Base-by-base conservation (phyloP, 345 rosid genomes). In the Psidium guajava region DNA sequence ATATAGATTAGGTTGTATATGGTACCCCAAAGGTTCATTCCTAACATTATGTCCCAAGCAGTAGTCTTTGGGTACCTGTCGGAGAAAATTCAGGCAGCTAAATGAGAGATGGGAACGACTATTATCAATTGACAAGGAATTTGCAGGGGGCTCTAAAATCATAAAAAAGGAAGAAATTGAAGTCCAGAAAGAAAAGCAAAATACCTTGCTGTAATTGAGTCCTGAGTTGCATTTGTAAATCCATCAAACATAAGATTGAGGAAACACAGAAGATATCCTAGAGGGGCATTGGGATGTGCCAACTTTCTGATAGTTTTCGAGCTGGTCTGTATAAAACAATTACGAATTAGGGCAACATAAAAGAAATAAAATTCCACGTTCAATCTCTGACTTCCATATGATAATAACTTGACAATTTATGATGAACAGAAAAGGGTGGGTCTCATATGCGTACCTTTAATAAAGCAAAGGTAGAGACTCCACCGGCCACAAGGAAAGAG, bases 151-250 rank as follows among this genome's bases (percentile, higher is more conserved):
- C 75, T 22, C 20, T 22, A 50, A 36, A 27, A 4, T 74, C 57
- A 61, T 36, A 54, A 21, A 57, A 54, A 54, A 54, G 32, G 49
- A 42, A 25, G 56, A 28, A 55, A 56, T 4, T 51, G 32, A 73
- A 87, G 55, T 50, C 24, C 58, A n/a, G 61, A 84, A 51, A 18
- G 47, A 83, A 16, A n/a, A 42, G 84, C 12, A 61, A 36, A 16
- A 28, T 90, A 95, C 99, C 99, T 92, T 32, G 91, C 93, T 20
- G 91, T 92, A 54, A 97, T 91, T 44, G 99, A 97, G 91, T 97
- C 99, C 88, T 97, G 99, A 47, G 99, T 97, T 47, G 99, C 99
- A 52, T 97, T 97, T 84, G 99, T 97, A 88, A 96, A 97, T 86
- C 99, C 99, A 86, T 97, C 99, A 90, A 97, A 96, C 86, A 95